A percentile compares a stretch with the other conserved stretches of the same genome.
phyloP scores from a whole-genome alignment of 1,284 basidiomycete genomes.

The Malassezia obtusa region DNA sequence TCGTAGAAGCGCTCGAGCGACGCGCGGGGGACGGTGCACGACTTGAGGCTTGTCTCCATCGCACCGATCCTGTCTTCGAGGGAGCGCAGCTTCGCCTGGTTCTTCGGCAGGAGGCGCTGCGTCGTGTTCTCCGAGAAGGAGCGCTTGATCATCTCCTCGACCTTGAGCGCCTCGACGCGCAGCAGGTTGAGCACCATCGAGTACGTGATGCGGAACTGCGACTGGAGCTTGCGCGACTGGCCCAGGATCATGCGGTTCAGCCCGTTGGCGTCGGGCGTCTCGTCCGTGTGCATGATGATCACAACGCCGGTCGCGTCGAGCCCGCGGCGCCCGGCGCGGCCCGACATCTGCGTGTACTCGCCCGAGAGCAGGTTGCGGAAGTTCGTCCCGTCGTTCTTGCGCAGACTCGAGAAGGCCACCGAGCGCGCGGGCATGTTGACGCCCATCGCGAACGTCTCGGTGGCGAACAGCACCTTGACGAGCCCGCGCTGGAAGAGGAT shows the following conservation, averaged over 20 bases:
- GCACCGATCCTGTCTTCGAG: conserved; percentile 63
- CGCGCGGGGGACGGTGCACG: conserved; percentile 23
- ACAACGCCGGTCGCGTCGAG: conserved; percentile 92
- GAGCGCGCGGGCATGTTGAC: conserved; percentile 99
- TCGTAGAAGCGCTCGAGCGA: conserved; percentile 74
- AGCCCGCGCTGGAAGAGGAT: conserved; percentile 89
- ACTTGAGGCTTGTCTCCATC: conserved; percentile 49
- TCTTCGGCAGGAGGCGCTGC: conserved; percentile 81
- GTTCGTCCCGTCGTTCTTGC: conserved; percentile 87
- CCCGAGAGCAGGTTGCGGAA: conserved; percentile 63
- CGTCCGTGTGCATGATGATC: conserved; percentile 67
- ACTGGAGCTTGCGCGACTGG: conserved; percentile 77
- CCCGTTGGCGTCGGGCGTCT: conserved; percentile 58
- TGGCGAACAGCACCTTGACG: conserved; percentile 94
- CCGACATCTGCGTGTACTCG: conserved; percentile 95
- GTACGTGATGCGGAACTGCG: conserved; percentile 95
- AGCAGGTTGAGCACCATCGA: conserved; percentile 98
- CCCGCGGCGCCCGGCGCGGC: conserved; percentile 88
- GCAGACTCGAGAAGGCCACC: conserved; percentile 88
- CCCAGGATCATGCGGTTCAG: conserved; percentile 88
- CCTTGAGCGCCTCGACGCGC: conserved; percentile 85
- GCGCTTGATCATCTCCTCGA: conserved; percentile 99
- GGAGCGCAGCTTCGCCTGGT: conserved; percentile 75
- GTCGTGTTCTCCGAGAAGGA: conserved; percentile 97
- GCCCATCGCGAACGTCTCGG: conserved; percentile 95